Percentiles rank a stretch among this genome's conserved stretches.
Conservation (phyloP, 2,329 filamentous ascomycete species). For the Tympanopsis confertula region DNA sequence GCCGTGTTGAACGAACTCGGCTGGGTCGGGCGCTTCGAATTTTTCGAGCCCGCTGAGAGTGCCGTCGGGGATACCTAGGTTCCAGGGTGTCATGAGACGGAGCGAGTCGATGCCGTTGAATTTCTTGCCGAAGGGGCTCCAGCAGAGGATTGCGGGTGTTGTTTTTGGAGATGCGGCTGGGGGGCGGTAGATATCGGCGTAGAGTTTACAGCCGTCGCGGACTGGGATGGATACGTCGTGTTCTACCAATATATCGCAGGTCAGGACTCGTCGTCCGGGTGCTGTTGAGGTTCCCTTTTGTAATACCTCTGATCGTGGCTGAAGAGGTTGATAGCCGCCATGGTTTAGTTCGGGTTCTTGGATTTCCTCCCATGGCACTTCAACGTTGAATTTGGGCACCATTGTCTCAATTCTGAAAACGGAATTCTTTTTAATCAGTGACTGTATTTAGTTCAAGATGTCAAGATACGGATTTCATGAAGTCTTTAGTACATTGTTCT, state of each 20-base stretch:
- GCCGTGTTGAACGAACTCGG: constrained; percentile 9
- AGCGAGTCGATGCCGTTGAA: constrained; percentile 8
- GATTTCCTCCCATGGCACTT: too few species aligned
- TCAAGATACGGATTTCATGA: too few species aligned
- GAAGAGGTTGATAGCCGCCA: too few species aligned
- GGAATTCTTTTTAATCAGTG: too few species aligned
- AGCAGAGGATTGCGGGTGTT: constrained; percentile 9
- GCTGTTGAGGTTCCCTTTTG: too few species aligned
- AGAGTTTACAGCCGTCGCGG: constrained; percentile 10
- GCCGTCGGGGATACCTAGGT: constrained; percentile 6
- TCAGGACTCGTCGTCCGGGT: too few species aligned
- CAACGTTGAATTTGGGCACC: too few species aligned
- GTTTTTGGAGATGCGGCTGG: constrained; percentile 1
- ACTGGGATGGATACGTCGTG: constrained; percentile 8
- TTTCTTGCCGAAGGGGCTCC: constrained; percentile 12
- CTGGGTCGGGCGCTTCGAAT: constrained; percentile 12
- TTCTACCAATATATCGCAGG: constrained; percentile 4
- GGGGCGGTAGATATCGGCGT: constrained; percentile 11
- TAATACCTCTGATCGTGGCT: too few species aligned
- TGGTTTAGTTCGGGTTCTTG: too few species aligned
- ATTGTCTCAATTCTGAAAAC: too few species aligned
- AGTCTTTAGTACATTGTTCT: too few species aligned
- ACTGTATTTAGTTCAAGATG: too few species aligned
- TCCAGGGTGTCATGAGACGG: constrained; percentile 6
- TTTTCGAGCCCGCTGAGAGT: constrained; percentile 6